Base-by-base conservation (phyloP, 164 flowering plant genomes). In the Piper longum region DNA sequence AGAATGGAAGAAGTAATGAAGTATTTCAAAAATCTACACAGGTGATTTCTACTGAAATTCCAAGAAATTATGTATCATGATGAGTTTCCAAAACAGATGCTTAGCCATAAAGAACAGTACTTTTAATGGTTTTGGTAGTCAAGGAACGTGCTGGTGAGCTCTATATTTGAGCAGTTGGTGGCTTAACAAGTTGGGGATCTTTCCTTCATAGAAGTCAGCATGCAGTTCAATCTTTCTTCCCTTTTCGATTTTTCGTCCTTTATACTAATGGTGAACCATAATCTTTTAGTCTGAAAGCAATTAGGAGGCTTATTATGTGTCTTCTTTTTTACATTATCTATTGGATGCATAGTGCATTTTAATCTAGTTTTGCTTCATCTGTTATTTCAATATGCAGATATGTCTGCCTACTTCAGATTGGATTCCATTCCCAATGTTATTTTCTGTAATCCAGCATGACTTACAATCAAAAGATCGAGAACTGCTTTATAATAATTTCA, bases 341-440 rank as follows among this genome's bases (percentile, higher is more conserved):
- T 45, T 45, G 16, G 59, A 14, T 12, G 26, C 19, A 41, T n/a
- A 8, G 17, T 54, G 64, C 41, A 17, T 41, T 13, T 26, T 16
- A 40, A 12, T 41, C 54, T 55, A 44, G 42, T 42, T 67, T 54
- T 56, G n/a, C 41, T 60, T 36, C 19, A 16, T 56, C 58, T 56
- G 18, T 56, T 2, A n/a, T 56, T 56, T 7, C 36, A 41, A 45
- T 60, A 42, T 45, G 55, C 63, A 64, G 41, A 26, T 62, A 61
- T 73, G 60, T 70, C 69, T 11, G 58, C 89, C 92, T 7, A 72
- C 72, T 48, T 88, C 92, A 7, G 82, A 85, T 36, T 86, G 92
- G 90, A 75, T 86, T 71, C 81, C 88, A 12, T 78, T 88, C 66
- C 67, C 96, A 16, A 58, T 70, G 62, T 70, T 88, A 14, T 82